Conservation (phyloP, 192 early-diverging fungal species). For the Endogone sp. region DNA sequence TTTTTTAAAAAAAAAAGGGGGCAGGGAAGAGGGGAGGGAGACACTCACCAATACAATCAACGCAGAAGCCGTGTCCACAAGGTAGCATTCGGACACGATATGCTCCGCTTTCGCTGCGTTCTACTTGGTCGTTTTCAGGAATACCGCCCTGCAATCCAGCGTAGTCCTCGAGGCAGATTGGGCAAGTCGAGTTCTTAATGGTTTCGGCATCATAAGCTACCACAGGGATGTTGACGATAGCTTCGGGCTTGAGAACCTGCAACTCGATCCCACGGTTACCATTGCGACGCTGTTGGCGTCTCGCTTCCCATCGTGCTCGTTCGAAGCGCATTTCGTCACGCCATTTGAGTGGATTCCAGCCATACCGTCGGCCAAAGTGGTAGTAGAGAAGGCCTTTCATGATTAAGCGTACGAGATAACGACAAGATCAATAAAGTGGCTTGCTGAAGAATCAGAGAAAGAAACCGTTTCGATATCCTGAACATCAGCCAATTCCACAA, state of each 20-base stretch:
- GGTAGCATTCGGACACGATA: conserved; percentile 24
- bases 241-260: conserved; percentile 11
- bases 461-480: no score
- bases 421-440: no score
- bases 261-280: not conserved
- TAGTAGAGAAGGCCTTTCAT: not conserved
- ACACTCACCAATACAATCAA: conserved; percentile 28
- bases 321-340: not conserved
- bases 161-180: conserved; percentile 34
- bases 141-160: not conserved
- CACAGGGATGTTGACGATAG: conserved; percentile 23
- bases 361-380: not conserved
- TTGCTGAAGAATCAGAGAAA: no score
- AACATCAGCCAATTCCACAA: no score
- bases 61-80: conserved; percentile 36
- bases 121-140: not conserved
- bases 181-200: conserved; percentile 30
- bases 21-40: no score
- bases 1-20: no score
- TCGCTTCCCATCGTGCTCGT: not conserved
- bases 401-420: no score
- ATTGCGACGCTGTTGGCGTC: no score
- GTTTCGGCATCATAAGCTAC: conserved; percentile 7
- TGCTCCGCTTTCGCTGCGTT: not conserved
- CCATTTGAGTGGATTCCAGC: conserved; percentile 4